A percentile compares a stretch with the other conserved stretches of the same genome.
Evolutionary conservation across 1,284 basidiomycete species (phyloP).

Genomic region (Trichosporon asahii): DNA sequence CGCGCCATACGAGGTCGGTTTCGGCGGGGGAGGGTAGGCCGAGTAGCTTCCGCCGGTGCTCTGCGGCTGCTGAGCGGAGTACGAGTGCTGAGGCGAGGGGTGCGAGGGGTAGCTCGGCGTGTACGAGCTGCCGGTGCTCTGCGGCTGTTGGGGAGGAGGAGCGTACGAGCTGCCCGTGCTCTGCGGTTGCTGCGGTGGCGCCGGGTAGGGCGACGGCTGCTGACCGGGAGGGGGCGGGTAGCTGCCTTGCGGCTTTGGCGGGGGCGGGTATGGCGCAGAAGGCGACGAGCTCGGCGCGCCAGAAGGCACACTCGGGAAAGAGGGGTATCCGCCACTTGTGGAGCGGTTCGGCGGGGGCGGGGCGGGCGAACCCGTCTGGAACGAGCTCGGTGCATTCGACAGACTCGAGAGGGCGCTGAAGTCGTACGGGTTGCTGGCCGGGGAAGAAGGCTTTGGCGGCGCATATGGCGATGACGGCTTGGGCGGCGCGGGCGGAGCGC

Average conservation of each 20-base stretch:
- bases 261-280: constrained; percentile 23
- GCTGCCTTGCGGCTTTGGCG: constrained; percentile 17
- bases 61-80: constrained; percentile 6
- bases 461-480: constrained; percentile 20
- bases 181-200: constrained; percentile 11
- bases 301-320: constrained; percentile 52
- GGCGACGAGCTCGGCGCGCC: constrained; percentile 20
- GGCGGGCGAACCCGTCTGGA: constrained; percentile 1
- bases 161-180: background rate
- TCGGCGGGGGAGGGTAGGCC: constrained; percentile 13
- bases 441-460: constrained; percentile 19
- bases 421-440: constrained; percentile 40
- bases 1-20: constrained; percentile 1
- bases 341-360: constrained; percentile 25
- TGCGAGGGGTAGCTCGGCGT: constrained; percentile 15
- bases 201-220: constrained; percentile 6
- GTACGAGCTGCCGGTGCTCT: constrained; percentile 6
- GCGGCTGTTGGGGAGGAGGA: background rate
- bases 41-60: constrained; percentile 10
- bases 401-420: constrained; percentile 35
- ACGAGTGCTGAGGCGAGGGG: background rate
- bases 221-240: constrained; percentile 16
- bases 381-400: constrained; percentile 33
- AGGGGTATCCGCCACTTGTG: constrained; percentile 36
- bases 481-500: constrained; percentile 25